Base-by-base conservation (phyloP, 257 asterid species). In the Nicotiana knightiana region DNA sequence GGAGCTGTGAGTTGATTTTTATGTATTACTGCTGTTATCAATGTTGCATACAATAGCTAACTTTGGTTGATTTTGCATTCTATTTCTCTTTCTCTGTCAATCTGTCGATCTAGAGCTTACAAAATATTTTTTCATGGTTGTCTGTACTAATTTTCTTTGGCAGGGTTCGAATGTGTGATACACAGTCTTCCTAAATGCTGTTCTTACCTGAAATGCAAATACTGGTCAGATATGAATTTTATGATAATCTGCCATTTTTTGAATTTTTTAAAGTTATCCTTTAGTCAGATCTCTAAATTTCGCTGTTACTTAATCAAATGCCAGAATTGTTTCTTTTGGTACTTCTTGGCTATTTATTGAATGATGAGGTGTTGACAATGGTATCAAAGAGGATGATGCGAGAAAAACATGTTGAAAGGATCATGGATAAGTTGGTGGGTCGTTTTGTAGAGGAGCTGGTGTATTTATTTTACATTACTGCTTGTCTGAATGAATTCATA, bases 1-100 rank as follows among this genome's bases (percentile, higher is more conserved):
- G 97, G 97, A 96, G 88, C 64, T 96, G 96, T 93, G 86, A 91
- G 98, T 87, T 32, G 81, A n/a, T n/a, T 70, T 61, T 39, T 59
- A 46, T 71, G 61, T 71, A 71, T 24, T 13, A 46, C 28, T 21
- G 16, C 1, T 71, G 39, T 46, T 71, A n/a, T 24, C 6, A 12
- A 24, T 71, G 79, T 71, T 71, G 61, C 79, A 43, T 71, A 12
- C 13, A 43, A 46, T 71, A 21, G 0, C 39, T 46, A 5, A 71
- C 2, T 46, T 46, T 24, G 61, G 4, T 71, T 24, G 79, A 24
- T 71, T 71, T 24, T 71, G 54, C 61, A 13, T 71, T 46, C 8
- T 24, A 24, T 71, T 46, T 46, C 61, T 71, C 24, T 10, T 39
- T 43, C 58, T 37, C 39, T 46, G 7, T 71, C 37, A 43, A n/a